Evolutionary conservation across 768 basidiomycete genomes (phyloP).

Genomic region (Leccinum olivaceopallidum): DNA sequence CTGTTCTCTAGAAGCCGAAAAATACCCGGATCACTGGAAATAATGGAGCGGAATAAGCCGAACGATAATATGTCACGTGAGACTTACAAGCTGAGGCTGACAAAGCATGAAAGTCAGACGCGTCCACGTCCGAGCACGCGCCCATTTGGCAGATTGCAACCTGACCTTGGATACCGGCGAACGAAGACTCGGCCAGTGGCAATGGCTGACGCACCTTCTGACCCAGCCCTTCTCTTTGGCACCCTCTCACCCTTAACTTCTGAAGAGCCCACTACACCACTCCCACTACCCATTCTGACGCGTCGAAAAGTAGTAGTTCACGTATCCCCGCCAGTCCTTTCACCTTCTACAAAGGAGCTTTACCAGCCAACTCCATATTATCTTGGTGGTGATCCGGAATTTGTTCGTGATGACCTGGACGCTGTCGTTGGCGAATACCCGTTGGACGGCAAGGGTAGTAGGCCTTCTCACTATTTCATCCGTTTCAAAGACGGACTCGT

Average conservation of each 20-base stretch:
- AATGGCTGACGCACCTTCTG: slow-evolving; percentile 19
- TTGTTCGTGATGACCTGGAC: slow-evolving; percentile 33
- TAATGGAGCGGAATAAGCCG: too few species aligned
- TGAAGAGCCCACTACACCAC: slow-evolving; percentile 5
- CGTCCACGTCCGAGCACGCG: slow-evolving; percentile 7
- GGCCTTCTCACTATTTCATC: slow-evolving; percentile 59
- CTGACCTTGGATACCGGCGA: background rate
- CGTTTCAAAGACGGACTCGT: slow-evolving; percentile 57
- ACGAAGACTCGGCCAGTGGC: background rate
- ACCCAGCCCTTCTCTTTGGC: slow-evolving; percentile 19
- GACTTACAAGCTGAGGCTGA: slow-evolving; percentile 1
- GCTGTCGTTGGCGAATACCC: slow-evolving; percentile 62
- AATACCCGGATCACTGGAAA: too few species aligned
- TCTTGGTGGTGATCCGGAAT: slow-evolving; percentile 36
- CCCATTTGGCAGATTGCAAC: background rate
- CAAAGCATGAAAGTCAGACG: slow-evolving; percentile 8
- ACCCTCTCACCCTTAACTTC: slow-evolving; percentile 22
- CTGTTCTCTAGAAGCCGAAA: too few species aligned
- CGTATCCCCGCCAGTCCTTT: slow-evolving; percentile 40
- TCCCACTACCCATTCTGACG: slow-evolving; percentile 6
- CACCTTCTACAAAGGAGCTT: slow-evolving; percentile 38
- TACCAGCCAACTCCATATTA: slow-evolving; percentile 41
- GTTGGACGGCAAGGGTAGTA: slow-evolving; percentile 26
- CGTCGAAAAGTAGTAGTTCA: slow-evolving; percentile 28
- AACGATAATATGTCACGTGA: slow-evolving; percentile 13